Evolutionary conservation across 805 yeast genomes (phyloP), one percentile per base, ranked within the genome.

Genomic region (Candida broadrunensis): DNA sequence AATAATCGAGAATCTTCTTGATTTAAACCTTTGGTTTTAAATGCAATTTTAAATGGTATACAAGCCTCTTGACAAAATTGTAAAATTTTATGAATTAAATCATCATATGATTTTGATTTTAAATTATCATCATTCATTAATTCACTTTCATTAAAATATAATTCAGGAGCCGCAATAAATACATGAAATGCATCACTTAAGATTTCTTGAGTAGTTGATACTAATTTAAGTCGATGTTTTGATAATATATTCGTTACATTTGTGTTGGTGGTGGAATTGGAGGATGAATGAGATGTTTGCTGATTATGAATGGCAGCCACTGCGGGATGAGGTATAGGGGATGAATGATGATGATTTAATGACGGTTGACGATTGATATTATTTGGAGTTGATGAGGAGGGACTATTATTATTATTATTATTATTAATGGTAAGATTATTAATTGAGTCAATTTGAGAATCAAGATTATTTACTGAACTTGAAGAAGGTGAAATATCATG

Each of bases 91-190:
- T 34, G 35, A 34, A 54, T 34, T n/a, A 45, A 17, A 20, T 41
- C 49, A 13, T 48, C 52, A 23, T 45, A 49, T 12, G 46, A 36
- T 6, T 35, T 26, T 2, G 35, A 24, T 11, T 42, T 43, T 13
- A 53, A 44, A 24, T 45, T 45, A 7, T 44, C 43, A n/a, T 48
- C 52, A 21, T 52, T 39, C 59, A 58, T 54, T 26, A 59, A 41
- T 7, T 42, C 38, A 12, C 38, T 31, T 26, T 63, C 68, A 36
- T 58, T 60, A 41, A 64, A 64, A 43, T 61, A 69, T 18, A 58
- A 47, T 15, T 55, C 58, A 1, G 75, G 72, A 1, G 58, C 58
- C 0, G 61, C 59, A 4, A 51, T 48, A 44, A 67, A 69, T 3
- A 67, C 54, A 7, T 52, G 42, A 42, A 68, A 60, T 11, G 65